These are phyloP conservation scores for Pseudogymnoascus sp. DNA, from an alignment of 2,329 filamentous ascomycete species.

Conservation along the genomic window DNA sequence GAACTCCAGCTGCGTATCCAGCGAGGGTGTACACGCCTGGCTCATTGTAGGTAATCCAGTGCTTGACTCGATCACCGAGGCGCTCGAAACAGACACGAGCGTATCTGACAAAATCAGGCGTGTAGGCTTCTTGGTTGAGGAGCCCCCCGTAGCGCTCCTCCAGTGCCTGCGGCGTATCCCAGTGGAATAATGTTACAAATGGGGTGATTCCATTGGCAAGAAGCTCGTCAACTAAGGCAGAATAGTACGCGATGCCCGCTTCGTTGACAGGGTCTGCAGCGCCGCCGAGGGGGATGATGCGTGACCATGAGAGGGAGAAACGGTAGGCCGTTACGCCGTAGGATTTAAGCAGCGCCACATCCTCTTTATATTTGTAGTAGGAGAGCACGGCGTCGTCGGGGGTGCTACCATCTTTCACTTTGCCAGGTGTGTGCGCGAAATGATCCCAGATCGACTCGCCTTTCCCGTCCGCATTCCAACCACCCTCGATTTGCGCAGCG, in stretches of 20 bases:
- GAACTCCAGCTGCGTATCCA: constrained; percentile 69
- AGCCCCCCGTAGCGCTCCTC: constrained; percentile 33
- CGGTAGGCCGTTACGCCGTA: constrained; percentile 54
- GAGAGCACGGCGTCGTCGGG: constrained; percentile 34
- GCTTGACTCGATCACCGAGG: constrained; percentile 44
- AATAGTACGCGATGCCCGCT: background rate
- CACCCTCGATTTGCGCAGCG: constrained; percentile 41
- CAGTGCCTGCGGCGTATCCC: constrained; percentile 27
- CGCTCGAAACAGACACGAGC: constrained; percentile 31
- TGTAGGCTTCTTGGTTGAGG: constrained; percentile 29
- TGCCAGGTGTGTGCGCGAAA: constrained; percentile 34
- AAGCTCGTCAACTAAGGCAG: background rate
- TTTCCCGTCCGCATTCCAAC: constrained; percentile 36
- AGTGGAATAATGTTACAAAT: background rate
- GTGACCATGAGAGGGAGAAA: constrained; percentile 58
- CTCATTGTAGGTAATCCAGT: constrained; percentile 90
- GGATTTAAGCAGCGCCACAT: constrained; percentile 52
- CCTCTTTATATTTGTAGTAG: constrained; percentile 40
- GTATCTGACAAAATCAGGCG: constrained; percentile 32
- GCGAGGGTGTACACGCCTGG: constrained; percentile 79
- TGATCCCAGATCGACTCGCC: constrained; percentile 37
- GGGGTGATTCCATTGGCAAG: background rate
- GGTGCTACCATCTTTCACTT: constrained; percentile 34
- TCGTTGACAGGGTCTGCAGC: constrained; percentile 5
- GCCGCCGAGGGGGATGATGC: constrained; percentile 48